These are phyloP conservation scores for Scheffersomyces spartinae DNA, from an alignment of 805 yeast species.

Conservation along the genomic window DNA sequence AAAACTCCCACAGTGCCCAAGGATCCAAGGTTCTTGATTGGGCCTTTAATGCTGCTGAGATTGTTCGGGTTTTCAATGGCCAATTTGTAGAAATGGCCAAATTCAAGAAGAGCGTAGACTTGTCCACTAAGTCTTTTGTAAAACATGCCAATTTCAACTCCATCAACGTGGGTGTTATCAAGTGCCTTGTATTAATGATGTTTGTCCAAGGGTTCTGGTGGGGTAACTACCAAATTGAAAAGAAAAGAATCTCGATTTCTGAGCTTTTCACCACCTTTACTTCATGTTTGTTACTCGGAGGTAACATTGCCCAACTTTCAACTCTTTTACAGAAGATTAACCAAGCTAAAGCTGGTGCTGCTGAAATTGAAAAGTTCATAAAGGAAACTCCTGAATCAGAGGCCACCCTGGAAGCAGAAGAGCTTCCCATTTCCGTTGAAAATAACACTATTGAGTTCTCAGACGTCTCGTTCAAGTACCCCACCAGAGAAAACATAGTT, in stretches of 20 bases:
- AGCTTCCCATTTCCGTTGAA: slow-evolving; percentile 3
- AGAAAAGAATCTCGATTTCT: slow-evolving; percentile 40
- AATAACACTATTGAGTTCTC: slow-evolving; percentile 5
- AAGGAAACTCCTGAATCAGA: slow-evolving; percentile 4
- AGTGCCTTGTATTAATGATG: slow-evolving; percentile 52
- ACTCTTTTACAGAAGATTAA: slow-evolving; percentile 50
- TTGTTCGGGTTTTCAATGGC: slow-evolving; percentile 54
- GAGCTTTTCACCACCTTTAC: slow-evolving; percentile 75
- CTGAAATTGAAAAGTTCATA: slow-evolving; percentile 34
- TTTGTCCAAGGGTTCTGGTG: slow-evolving; percentile 92
- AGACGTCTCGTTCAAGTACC: slow-evolving; percentile 57
- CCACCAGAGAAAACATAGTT: slow-evolving; percentile 38
- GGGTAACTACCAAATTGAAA: slow-evolving; percentile 57
- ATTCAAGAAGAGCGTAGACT: slow-evolving; percentile 25
- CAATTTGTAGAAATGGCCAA: slow-evolving; percentile 37
- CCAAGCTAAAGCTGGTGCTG: slow-evolving; percentile 62
- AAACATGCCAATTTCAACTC: slow-evolving; percentile 33
- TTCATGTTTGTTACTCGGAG: slow-evolving; percentile 66
- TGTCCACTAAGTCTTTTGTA: slow-evolving; percentile 29
- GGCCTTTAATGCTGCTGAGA: slow-evolving; percentile 47
- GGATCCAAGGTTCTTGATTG: slow-evolving; percentile 60
- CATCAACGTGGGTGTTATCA: slow-evolving; percentile 45
- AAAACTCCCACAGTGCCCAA: slow-evolving; percentile 43
- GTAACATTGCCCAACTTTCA: slow-evolving; percentile 42
- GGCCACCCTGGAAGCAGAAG: background rate